Percentiles rank a stretch among this genome's conserved stretches.
Evolutionary conservation across 352 stramenopile species (phyloP).

Genomic region (Pythium guiyangense): DNA sequence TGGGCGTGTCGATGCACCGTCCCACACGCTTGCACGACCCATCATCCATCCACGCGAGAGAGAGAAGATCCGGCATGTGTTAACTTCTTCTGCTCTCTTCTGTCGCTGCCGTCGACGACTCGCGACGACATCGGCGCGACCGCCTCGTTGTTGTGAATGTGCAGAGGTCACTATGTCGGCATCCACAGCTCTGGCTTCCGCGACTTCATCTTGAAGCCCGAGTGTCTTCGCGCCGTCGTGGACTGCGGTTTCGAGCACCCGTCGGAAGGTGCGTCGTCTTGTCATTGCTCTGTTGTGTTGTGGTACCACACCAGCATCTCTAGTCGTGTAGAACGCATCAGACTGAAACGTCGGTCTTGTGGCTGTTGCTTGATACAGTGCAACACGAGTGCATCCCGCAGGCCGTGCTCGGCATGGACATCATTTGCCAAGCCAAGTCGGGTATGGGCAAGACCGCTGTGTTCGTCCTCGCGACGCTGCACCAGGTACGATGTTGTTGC

Average conservation of each 20-base stretch:
- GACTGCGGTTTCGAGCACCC: slow-evolving; percentile 99
- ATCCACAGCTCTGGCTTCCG: slow-evolving; percentile 99
- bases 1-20: slow-evolving; percentile 4
- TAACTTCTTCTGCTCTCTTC: slow-evolving; percentile 82
- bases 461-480: slow-evolving; percentile 98
- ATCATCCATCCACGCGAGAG: slow-evolving; percentile 14
- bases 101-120: slow-evolving; percentile 11
- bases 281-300: background rate
- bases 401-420: slow-evolving; percentile 99
- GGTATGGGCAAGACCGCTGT: slow-evolving; percentile 99
- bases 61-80: slow-evolving; percentile 39
- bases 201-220: slow-evolving; percentile 99
- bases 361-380: slow-evolving; percentile 46
- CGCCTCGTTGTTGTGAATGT: slow-evolving; percentile 13
- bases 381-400: slow-evolving; percentile 99
- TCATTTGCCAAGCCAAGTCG: slow-evolving; percentile 99
- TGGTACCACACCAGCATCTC: no score
- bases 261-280: slow-evolving; percentile 89
- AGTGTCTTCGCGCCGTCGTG: slow-evolving; percentile 97
- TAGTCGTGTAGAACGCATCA: no score
- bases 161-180: slow-evolving; percentile 98
- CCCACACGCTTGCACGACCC: no score
- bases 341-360: background rate
- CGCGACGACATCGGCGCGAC: slow-evolving; percentile 11
- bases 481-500: slow-evolving; percentile 84